Evolutionary conservation across 495 filamentous ascomycete genomes (phyloP).

Genomic region (Saxophila tyrrhenica): DNA sequence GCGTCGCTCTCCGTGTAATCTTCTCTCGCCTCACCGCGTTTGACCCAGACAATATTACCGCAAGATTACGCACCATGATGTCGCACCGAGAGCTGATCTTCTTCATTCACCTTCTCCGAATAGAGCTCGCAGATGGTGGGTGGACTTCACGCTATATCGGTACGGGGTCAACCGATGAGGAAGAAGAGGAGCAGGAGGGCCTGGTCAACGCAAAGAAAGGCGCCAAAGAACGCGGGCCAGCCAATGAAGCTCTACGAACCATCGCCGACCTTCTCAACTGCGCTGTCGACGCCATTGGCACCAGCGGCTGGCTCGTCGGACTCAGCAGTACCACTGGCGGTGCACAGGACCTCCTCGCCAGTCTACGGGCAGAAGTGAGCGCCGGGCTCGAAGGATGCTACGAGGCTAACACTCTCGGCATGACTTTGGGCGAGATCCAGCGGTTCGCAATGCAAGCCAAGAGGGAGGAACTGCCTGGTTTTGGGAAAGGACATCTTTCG

Average conservation of each 20-base stretch:
- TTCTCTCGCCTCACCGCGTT: constrained; percentile 57
- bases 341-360: constrained; percentile 5
- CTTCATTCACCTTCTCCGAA: constrained; percentile 61
- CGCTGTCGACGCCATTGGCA: constrained; percentile 73
- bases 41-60: constrained; percentile 43
- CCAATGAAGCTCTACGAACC: constrained; percentile 27
- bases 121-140: constrained; percentile 50
- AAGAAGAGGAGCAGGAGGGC: background rate
- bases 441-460: background rate
- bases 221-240: constrained; percentile 4
- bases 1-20: constrained; percentile 24
- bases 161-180: constrained; percentile 31
- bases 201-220: background rate
- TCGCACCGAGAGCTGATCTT: constrained; percentile 56
- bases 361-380: constrained; percentile 8
- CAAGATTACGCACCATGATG: constrained; percentile 53
- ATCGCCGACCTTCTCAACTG: constrained; percentile 60
- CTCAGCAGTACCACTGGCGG: background rate
- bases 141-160: constrained; percentile 57
- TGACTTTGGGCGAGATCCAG: constrained; percentile 11
- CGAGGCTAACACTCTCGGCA: constrained; percentile 4
- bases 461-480: background rate
- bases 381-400: constrained; percentile 15
- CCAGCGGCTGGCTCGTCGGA: constrained; percentile 66
- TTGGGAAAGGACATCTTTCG: background rate